Evolutionary conservation across 78 protist genomes (phyloP).

Genomic region (Bigelowiella natans): DNA sequence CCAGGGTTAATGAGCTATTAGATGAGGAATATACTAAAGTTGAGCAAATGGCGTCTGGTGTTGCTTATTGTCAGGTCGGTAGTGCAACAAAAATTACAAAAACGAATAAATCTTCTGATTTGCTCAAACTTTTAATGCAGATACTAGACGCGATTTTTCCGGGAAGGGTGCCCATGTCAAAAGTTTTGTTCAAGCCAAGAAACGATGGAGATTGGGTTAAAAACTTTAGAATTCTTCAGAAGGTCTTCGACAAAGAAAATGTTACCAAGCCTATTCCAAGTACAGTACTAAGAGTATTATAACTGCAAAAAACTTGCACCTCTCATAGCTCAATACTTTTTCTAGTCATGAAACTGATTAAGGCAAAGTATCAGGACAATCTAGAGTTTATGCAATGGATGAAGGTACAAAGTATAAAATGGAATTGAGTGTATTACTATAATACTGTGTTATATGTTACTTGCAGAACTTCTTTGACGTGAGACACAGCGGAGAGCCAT

Average conservation of each 20-base stretch:
- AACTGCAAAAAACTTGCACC: too few species aligned
- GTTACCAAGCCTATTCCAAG: background rate
- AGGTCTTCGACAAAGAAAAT: slow-evolving; percentile 11
- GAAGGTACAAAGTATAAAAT: too few species aligned
- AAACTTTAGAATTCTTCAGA: slow-evolving; percentile 32
- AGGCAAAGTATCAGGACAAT: slow-evolving; percentile 41
- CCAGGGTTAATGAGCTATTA: background rate
- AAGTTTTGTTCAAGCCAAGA: slow-evolving; percentile 29
- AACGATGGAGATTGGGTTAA: slow-evolving; percentile 26
- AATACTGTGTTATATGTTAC: too few species aligned
- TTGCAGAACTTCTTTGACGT: background rate
- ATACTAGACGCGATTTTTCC: slow-evolving; percentile 13
- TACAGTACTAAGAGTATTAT: too few species aligned
- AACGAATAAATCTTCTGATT: too few species aligned
- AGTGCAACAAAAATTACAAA: too few species aligned
- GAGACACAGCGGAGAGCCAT: background rate
- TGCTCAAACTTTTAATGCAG: background rate
- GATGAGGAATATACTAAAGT: background rate
- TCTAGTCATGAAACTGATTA: slow-evolving; percentile 19
- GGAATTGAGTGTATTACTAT: too few species aligned
- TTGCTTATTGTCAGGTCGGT: slow-evolving; percentile 3
- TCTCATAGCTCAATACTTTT: too few species aligned
- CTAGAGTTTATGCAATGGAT: slow-evolving; percentile 29
- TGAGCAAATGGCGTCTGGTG: background rate
- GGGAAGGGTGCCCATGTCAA: slow-evolving; percentile 12